Conservation (phyloP, 2,329 filamentous ascomycete genomes). For the Nothomitra cinnamomea region DNA sequence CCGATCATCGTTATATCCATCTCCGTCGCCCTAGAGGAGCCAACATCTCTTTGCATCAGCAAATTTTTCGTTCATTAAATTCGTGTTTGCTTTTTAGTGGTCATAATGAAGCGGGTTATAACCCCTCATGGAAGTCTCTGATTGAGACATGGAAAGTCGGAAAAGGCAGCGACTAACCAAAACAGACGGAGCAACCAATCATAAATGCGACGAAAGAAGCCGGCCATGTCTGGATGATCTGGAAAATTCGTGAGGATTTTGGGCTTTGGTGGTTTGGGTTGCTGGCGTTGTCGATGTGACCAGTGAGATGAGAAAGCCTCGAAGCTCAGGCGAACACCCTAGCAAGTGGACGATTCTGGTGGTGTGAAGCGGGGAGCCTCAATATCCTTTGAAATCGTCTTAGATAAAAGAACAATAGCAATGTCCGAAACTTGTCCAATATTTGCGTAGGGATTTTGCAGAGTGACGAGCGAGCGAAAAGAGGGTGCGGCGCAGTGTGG, state of each 20-base stretch:
- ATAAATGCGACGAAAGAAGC: constrained; percentile 85
- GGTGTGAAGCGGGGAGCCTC: neutral
- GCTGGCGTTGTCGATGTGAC: constrained; percentile 3
- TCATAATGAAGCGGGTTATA: neutral
- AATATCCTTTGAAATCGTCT: neutral
- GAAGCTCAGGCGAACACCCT: neutral
- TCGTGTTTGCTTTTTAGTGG: neutral
- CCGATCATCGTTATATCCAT: constrained; percentile 99
- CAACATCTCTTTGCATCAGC: constrained; percentile 5
- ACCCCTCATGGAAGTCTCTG: constrained; percentile 3
- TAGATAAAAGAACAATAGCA: constrained; percentile 1
- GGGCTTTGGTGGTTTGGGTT: constrained; percentile 1
- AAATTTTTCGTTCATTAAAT: neutral
- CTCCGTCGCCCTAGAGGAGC: constrained; percentile 68
- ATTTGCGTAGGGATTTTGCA: neutral
- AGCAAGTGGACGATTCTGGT: neutral
- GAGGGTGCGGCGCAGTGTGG: neutral
- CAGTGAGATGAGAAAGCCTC: neutral
- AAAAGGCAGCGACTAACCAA: constrained; percentile 46
- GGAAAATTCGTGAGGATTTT: constrained; percentile 10
- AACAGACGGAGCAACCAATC: constrained; percentile 97
- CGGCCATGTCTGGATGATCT: constrained; percentile 48
- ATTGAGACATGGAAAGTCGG: neutral
- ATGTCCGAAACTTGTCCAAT: constrained; percentile 2
- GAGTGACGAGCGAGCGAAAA: constrained; percentile 1